phyloP scores from a whole-genome alignment of 192 early-diverging fungal genomes.

The Cladochytrium replicatum region DNA sequence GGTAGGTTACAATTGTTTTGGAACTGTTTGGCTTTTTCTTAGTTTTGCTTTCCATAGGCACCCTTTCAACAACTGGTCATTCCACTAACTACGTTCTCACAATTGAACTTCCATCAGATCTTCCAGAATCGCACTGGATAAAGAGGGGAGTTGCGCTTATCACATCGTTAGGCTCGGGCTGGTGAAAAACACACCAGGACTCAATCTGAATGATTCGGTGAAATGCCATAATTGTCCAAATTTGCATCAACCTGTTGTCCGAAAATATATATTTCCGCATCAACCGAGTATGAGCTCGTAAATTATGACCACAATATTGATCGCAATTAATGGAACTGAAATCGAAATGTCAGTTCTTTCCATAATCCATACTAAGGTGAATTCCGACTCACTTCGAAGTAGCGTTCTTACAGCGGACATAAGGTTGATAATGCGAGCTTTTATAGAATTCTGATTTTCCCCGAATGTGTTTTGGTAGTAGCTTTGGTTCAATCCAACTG shows the following conservation, averaged over 20 bases:
- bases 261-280: too few species aligned
- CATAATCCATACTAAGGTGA: too few species aligned
- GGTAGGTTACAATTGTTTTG: constrained; percentile 20
- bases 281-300: constrained; percentile 75
- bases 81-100: constrained; percentile 53
- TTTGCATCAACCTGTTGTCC: too few species aligned
- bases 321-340: constrained; percentile 67
- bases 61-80: constrained; percentile 50
- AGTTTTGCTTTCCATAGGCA: constrained; percentile 21
- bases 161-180: constrained; percentile 25
- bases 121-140: constrained; percentile 41
- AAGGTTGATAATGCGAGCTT: constrained; percentile 72
- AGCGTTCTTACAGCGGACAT: constrained; percentile 85
- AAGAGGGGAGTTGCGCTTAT: constrained; percentile 48
- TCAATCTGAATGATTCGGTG: too few species aligned
- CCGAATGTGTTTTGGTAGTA: constrained; percentile 49
- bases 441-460: constrained; percentile 58
- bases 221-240: too few species aligned
- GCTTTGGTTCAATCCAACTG: constrained; percentile 60
- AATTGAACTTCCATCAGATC: constrained; percentile 47
- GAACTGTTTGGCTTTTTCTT: constrained; percentile 3
- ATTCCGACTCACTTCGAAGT: constrained; percentile 59
- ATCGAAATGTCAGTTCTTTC: neutral
- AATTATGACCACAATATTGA: constrained; percentile 71
- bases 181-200: too few species aligned